Evolutionary conservation across 192 early-diverging fungal species (phyloP).

Genomic region (Thoreauomyces humboldtii): DNA sequence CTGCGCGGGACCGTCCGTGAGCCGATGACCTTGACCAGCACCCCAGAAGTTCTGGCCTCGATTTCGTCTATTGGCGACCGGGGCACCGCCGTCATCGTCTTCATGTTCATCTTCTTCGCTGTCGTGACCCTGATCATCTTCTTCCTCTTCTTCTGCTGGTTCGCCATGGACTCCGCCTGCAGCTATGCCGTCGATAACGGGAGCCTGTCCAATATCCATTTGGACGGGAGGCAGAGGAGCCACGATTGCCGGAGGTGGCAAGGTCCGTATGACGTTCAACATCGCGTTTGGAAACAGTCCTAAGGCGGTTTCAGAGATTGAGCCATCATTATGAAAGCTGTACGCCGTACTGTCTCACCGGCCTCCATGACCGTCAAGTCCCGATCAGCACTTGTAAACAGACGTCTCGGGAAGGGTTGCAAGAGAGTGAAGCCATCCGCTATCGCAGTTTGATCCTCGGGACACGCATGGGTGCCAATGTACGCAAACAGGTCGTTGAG

Average conservation of each 20-base stretch:
- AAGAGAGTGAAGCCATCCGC: neutral
- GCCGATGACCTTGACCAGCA: neutral
- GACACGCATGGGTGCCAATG: neutral
- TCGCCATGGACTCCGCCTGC: neutral
- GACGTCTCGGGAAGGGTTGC: neutral
- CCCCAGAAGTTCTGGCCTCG: slow-evolving; percentile 7
- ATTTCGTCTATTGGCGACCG: neutral
- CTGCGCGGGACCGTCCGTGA: neutral
- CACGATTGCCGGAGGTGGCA: no score
- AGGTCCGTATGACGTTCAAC: no score
- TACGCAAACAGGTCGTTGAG: neutral
- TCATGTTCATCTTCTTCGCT: neutral
- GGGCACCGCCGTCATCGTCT: neutral
- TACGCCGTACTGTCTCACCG: no score
- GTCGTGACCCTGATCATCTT: neutral
- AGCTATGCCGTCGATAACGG: no score
- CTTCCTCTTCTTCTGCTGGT: neutral
- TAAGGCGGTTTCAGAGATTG: no score
- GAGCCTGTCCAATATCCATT: no score
- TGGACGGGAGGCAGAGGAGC: no score
- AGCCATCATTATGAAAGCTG: no score
- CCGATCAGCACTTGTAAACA: neutral
- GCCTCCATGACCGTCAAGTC: neutral
- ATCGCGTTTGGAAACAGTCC: no score
- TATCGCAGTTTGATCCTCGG: no score